Percentiles rank a stretch among this genome's conserved stretches.
These are phyloP conservation scores for Rugonectria rugulosa DNA, from an alignment of 2,329 filamentous ascomycete species.

Conservation along the genomic window DNA sequence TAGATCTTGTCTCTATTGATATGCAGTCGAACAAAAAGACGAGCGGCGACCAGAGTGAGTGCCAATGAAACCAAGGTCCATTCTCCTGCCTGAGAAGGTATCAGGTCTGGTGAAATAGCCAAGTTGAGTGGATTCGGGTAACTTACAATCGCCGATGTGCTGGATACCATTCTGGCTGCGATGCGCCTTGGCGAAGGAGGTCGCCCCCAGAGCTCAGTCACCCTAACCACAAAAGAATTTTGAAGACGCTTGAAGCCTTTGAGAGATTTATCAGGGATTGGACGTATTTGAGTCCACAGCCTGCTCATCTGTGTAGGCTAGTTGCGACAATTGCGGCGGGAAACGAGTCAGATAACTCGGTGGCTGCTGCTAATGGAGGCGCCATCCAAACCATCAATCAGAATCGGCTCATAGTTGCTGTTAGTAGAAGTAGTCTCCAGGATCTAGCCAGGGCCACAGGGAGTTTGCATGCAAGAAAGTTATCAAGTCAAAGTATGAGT, in stretches of 20 bases:
- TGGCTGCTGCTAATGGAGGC: background rate
- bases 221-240: background rate
- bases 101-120: background rate
- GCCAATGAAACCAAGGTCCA: constrained; percentile 12
- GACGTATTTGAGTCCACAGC: background rate
- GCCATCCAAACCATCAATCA: too few relatives aligned
- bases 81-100: background rate
- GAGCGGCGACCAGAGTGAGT: constrained; percentile 7
- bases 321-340: background rate
- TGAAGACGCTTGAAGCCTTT: background rate
- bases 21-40: constrained; percentile 11
- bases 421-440: background rate
- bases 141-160: constrained; percentile 4
- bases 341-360: constrained; percentile 1
- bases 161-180: background rate
- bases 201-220: background rate
- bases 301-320: background rate
- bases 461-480: background rate
- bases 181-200: background rate
- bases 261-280: background rate
- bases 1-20: constrained; percentile 13
- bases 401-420: background rate
- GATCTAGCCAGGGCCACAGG: background rate
- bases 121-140: background rate
- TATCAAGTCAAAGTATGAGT: too few relatives aligned